A percentile compares a stretch with the other conserved stretches of the same genome.
phyloP scores from a whole-genome alignment of 1,284 basidiomycete genomes.

The Cutaneotrichosporon dermatis region DNA sequence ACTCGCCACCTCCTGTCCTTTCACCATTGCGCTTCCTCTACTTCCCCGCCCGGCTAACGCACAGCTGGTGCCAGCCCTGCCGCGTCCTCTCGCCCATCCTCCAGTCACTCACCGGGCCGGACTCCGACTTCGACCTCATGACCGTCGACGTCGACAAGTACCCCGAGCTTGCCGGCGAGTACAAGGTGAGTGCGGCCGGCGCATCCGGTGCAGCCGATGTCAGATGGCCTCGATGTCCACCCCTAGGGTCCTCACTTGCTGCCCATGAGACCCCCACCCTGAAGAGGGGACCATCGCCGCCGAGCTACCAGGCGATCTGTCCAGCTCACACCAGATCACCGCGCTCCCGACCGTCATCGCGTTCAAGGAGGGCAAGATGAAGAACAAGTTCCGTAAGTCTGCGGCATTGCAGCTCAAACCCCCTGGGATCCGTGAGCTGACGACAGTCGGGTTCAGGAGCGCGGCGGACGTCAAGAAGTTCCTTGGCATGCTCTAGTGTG shows the following conservation, averaged over 20 bases:
- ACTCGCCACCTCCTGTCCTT: neutral
- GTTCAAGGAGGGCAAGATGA: constrained; percentile 46
- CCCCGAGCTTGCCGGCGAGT: constrained; percentile 43
- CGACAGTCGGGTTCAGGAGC: constrained; percentile 40
- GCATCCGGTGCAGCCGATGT: too few species aligned
- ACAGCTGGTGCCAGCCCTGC: constrained; percentile 49
- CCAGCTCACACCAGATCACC: constrained; percentile 29
- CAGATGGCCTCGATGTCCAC: neutral
- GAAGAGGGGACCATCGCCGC: too few species aligned
- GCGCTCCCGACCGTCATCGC: constrained; percentile 47
- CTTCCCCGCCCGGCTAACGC: neutral
- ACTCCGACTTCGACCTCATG: constrained; percentile 39
- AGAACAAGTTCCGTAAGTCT: constrained; percentile 47
- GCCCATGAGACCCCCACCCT: too few species aligned
- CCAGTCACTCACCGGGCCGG: constrained; percentile 38
- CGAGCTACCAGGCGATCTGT: neutral
- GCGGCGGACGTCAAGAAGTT: constrained; percentile 46
- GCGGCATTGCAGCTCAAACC: too few species aligned
- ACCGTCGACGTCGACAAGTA: constrained; percentile 46
- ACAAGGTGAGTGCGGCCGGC: constrained; percentile 32
- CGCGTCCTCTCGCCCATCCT: constrained; percentile 45
- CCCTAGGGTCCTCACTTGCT: too few species aligned
- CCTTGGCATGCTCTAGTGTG: constrained; percentile 30
- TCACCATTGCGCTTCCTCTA: neutral
- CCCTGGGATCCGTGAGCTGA: neutral